phyloP scores from a whole-genome alignment of 768 basidiomycete genomes.

The Pulveroboletus sp. region DNA sequence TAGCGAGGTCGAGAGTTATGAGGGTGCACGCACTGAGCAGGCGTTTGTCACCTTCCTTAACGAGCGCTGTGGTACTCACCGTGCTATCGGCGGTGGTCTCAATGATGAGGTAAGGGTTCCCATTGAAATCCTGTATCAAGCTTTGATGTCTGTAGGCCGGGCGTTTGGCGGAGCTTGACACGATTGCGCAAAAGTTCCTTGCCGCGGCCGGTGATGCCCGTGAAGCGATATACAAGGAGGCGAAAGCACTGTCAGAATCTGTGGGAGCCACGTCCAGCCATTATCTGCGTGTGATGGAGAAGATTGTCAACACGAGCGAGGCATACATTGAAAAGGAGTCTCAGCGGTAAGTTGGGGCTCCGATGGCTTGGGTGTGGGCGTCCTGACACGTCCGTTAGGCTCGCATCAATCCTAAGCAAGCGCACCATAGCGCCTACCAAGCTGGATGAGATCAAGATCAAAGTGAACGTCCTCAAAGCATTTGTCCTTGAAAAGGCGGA shows the following conservation, averaged over 20 bases:
- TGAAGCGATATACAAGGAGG: conserved; percentile 63
- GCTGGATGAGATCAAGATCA: conserved; percentile 91
- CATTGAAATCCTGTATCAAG: background rate
- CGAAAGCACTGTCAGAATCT: conserved; percentile 45
- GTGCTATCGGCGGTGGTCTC: conserved; percentile 80
- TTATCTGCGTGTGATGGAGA: conserved; percentile 91
- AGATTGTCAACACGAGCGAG: conserved; percentile 66
- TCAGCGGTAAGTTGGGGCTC: conserved; percentile 56
- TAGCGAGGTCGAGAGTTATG: conserved; percentile 65
- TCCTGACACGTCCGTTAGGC: conserved; percentile 39
- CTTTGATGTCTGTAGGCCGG: conserved; percentile 60
- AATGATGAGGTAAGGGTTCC: conserved; percentile 52
- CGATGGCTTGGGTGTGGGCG: background rate
- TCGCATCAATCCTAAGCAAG: conserved; percentile 74
- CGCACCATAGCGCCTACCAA: conserved; percentile 74
- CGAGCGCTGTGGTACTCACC: conserved; percentile 81
- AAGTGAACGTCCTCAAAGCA: conserved; percentile 78
- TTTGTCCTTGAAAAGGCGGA: conserved; percentile 45
- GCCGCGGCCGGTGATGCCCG: conserved; percentile 54
- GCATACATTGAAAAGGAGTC: conserved; percentile 84
- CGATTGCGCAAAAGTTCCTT: conserved; percentile 74
- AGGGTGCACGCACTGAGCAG: conserved; percentile 65
- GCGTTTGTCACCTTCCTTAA: conserved; percentile 82
- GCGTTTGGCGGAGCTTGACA: conserved; percentile 73
- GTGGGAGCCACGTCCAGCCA: conserved; percentile 60